phyloP scores from a whole-genome alignment of 441 rosid species.

The Adansonia madagascariensis region DNA sequence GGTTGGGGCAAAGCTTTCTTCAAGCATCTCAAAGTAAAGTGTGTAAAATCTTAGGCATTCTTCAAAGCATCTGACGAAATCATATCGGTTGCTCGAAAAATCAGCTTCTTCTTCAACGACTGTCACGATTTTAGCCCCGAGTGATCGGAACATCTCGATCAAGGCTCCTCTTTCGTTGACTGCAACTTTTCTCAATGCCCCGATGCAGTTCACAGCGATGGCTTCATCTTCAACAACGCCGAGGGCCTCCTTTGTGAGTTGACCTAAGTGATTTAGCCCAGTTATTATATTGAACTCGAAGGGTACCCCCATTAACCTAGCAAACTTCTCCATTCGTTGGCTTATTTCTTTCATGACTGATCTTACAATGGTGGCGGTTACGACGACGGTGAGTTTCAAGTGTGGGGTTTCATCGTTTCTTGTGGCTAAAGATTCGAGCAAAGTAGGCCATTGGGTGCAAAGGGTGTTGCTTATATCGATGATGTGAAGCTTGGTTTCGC shows the following conservation, averaged over 20 bases:
- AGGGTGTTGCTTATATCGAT: conserved; percentile 74
- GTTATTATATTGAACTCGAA: conserved; percentile 60
- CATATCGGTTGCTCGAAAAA: conserved; percentile 51
- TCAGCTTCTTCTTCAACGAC: conserved; percentile 81
- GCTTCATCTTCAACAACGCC: conserved; percentile 62
- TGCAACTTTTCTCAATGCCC: conserved; percentile 52
- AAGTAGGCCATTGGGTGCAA: conserved; percentile 86
- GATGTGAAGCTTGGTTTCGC: conserved; percentile 66
- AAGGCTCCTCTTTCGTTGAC: conserved; percentile 48
- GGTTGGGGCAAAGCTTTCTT: conserved; percentile 62
- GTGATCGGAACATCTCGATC: conserved; percentile 49
- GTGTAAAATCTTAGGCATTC: conserved; percentile 70
- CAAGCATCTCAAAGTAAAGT: conserved; percentile 70
- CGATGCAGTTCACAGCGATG: conserved; percentile 62
- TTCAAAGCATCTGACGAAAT: conserved; percentile 66
- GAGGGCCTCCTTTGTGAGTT: conserved; percentile 54
- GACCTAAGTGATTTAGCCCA: conserved; percentile 43
- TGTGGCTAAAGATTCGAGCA: conserved; percentile 71
- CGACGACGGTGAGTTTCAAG: conserved; percentile 68
- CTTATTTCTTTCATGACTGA: conserved; percentile 68
- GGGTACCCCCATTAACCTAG: conserved; percentile 81
- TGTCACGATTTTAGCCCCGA: conserved; percentile 59
- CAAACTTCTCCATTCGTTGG: conserved; percentile 80
- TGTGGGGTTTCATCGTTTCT: conserved; percentile 68
- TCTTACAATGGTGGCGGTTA: conserved; percentile 46